Conservation (phyloP, 2,329 filamentous ascomycete genomes). For the Penicillium griseofulvum region DNA sequence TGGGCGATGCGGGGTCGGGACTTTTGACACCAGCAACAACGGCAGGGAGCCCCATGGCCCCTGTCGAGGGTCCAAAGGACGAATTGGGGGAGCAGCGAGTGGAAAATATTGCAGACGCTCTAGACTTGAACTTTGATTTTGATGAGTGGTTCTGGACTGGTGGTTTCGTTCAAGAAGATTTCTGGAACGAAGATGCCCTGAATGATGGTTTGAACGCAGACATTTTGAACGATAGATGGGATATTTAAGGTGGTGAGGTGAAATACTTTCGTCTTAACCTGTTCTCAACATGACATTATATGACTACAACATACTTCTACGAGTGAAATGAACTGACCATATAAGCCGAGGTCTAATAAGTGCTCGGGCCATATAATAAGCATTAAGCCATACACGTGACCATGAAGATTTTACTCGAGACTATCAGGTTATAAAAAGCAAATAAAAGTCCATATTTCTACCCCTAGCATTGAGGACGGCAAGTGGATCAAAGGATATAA, state of each 20-base stretch:
- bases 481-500: conserved; percentile 1
- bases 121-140: background rate
- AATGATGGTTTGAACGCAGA: background rate
- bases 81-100: background rate
- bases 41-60: background rate
- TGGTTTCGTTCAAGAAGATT: background rate
- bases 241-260: background rate
- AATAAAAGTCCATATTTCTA: too few relatives aligned
- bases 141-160: background rate
- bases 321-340: too few relatives aligned
- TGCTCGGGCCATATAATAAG: too few relatives aligned
- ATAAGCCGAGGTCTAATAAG: too few relatives aligned
- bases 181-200: background rate
- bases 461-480: background rate
- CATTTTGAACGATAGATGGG: background rate
- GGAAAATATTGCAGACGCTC: background rate
- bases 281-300: too few relatives aligned
- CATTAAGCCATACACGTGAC: too few relatives aligned
- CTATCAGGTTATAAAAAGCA: background rate
- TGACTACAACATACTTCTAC: too few relatives aligned
- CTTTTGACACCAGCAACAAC: background rate
- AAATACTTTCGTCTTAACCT: too few relatives aligned
- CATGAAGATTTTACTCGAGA: too few relatives aligned
- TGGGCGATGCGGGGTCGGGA: background rate
- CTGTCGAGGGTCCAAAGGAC: background rate